A percentile compares a stretch with the other conserved stretches of the same genome.
phyloP scores from a whole-genome alignment of 257 asterid genomes.

The Jaltomata sinuosa region DNA sequence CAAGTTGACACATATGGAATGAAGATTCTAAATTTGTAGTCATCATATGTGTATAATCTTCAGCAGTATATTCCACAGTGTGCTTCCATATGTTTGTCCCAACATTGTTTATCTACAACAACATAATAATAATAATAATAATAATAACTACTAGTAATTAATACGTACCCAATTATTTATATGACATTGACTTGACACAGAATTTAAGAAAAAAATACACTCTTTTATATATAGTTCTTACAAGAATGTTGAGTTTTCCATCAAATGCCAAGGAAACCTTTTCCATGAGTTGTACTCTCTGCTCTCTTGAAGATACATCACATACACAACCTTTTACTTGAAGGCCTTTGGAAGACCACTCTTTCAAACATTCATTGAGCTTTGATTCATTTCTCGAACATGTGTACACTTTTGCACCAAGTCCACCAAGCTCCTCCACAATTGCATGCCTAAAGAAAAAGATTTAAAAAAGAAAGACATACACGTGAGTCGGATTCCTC shows the following conservation, averaged over 20 bases:
- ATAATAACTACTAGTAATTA: too few species aligned
- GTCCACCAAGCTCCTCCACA: conserved; percentile 55
- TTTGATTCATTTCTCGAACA: conserved; percentile 46
- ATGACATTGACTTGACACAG: too few species aligned
- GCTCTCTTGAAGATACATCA: conserved; percentile 32
- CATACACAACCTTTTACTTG: conserved; percentile 42
- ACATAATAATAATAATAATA: too few species aligned
- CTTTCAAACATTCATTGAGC: conserved; percentile 28
- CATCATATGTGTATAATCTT: conserved; percentile 59
- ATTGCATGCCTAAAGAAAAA: conserved; percentile 34
- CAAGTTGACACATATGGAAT: conserved; percentile 73
- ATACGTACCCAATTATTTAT: too few species aligned
- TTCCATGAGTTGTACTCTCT: conserved; percentile 33
- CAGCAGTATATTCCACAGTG: conserved; percentile 65
- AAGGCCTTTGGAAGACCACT: conserved; percentile 54
- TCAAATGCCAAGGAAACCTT: conserved; percentile 33
- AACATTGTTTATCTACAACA: conserved; percentile 64
- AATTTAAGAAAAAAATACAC: too few species aligned
- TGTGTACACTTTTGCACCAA: conserved; percentile 53
- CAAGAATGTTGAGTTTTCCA: conserved; percentile 59
- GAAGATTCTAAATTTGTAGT: conserved; percentile 83
- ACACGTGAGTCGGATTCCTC: too few species aligned
- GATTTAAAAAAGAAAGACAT: background rate
- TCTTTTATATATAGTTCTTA: too few species aligned
- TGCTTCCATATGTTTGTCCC: conserved; percentile 88